Evolutionary conservation across 2,329 filamentous ascomycete species (phyloP), one percentile per base, ranked within the genome.

Genomic region (Pleomassaria siparia): DNA sequence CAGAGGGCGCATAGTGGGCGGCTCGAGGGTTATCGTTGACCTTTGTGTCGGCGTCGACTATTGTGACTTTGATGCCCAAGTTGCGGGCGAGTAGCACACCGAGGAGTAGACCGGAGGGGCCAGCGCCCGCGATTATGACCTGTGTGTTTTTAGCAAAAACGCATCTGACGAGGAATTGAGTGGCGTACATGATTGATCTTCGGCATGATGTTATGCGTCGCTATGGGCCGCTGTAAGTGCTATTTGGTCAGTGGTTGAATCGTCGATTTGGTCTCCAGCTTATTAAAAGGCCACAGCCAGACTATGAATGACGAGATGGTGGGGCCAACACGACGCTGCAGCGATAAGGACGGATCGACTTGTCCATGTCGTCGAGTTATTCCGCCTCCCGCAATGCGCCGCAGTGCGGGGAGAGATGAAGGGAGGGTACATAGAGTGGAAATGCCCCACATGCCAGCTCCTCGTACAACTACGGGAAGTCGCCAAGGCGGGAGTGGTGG

Each of bases 1-100:
- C 82, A 1, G 81, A 75, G 0, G 80, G 74, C 3, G 79, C 80
- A 61, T 85, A 85, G 64, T 85, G 81, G 2, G 82, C 80, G 12
- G 83, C 83, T 22, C 83, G 80, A 0, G 83, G 83, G 47, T 81
- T 80, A 47, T 78, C 72, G 68, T 84, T 80, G 37, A 85, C 73
- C 44, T 77, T 71, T 21, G 73, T 62, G 2, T 77, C 74, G 2
- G 77, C 77, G 56, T 87, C 83, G 44, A 86, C 71, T 18, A 84
- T 72, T 20, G 76, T 76, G 35, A 80, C 76, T 24, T 73, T 67
- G 49, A 84, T 80, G 36, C 74, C 73, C 16, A 59, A 46, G 43
- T 78, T 73, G 54, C 78, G 76, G 16, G 79, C 73, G 6, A 84
- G 75, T 2, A 83, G 72, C 2, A 83, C 70, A 12, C 61, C 65